phyloP scores from a whole-genome alignment of 371 early-diverging fungal genomes.

The Apophysomyces sp. region DNA sequence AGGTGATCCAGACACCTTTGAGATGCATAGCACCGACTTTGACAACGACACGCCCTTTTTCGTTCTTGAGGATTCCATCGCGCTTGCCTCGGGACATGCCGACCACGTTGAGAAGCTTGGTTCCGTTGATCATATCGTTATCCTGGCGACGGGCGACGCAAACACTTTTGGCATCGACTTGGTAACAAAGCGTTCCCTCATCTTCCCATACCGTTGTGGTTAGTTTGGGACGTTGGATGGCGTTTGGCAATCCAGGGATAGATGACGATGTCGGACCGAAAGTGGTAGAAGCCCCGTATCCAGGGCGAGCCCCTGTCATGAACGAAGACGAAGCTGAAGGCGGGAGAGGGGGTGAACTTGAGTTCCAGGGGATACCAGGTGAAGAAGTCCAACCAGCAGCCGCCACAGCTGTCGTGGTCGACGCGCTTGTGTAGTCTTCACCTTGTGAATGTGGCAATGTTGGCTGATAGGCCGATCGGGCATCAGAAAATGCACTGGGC shows the following conservation, averaged over 20 bases:
- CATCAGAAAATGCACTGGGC: constrained; percentile 32
- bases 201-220: constrained; percentile 86
- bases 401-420: constrained; percentile 18
- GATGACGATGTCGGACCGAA: constrained; percentile 10
- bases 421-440: not conserved
- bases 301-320: constrained; percentile 10
- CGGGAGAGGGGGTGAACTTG: constrained; percentile 16
- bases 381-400: constrained; percentile 14
- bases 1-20: constrained; percentile 87
- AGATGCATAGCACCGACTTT: constrained; percentile 89
- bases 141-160: constrained; percentile 82
- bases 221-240: constrained; percentile 57
- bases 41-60: constrained; percentile 82
- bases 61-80: constrained; percentile 86
- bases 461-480: constrained; percentile 17
- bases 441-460: constrained; percentile 2
- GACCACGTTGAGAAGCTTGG: constrained; percentile 82
- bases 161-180: constrained; percentile 76
- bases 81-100: constrained; percentile 90
- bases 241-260: constrained; percentile 8
- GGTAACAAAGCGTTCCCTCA: constrained; percentile 77
- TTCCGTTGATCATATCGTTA: constrained; percentile 84
- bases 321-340: constrained; percentile 18
- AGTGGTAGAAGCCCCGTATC: constrained; percentile 16
- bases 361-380: constrained; percentile 4